Evolutionary conservation across 495 filamentous ascomycete species (phyloP).

Genomic region (Pseudomonodictys pantanalensis): DNA sequence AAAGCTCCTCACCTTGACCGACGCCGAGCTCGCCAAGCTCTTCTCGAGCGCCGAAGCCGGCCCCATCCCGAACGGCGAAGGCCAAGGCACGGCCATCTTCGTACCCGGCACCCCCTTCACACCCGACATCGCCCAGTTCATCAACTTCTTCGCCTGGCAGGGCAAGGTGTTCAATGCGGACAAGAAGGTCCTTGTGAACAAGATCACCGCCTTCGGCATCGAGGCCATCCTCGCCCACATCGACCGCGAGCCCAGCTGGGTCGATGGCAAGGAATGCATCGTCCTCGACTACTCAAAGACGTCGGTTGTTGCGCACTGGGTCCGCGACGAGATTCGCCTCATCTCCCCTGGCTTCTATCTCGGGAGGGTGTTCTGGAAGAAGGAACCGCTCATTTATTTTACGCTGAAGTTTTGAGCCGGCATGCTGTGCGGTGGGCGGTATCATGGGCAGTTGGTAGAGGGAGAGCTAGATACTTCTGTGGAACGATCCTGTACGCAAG

Average conservation of each 20-base stretch:
- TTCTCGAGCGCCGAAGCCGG: constrained; percentile 10
- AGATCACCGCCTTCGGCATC: constrained; percentile 11
- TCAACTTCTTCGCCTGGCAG: constrained; percentile 18
- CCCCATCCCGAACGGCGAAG: constrained; percentile 10
- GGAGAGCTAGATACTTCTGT: constrained; percentile 10
- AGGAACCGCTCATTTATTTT: constrained; percentile 10
- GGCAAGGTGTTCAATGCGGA: constrained; percentile 14
- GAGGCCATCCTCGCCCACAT: constrained; percentile 15
- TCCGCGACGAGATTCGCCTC: constrained; percentile 11
- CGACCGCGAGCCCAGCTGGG: constrained; percentile 11
- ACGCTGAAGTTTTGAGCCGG: constrained; percentile 15
- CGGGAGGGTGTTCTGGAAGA: constrained; percentile 14
- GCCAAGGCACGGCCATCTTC: constrained; percentile 6
- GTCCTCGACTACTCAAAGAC: constrained; percentile 17
- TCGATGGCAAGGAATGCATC: constrained; percentile 15
- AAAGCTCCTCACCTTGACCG: constrained; percentile 11
- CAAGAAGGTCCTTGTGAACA: constrained; percentile 12
- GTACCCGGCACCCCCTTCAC: constrained; percentile 13
- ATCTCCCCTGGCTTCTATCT: constrained; percentile 10
- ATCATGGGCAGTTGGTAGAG: constrained; percentile 5
- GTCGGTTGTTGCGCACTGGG: constrained; percentile 10
- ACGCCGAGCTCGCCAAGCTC: constrained; percentile 3
- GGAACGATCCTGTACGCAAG: constrained; percentile 5
- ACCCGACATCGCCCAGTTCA: constrained; percentile 8
- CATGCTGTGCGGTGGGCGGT: background rate